Evolutionary conservation across 1,139 yeast genomes (phyloP).

Genomic region (Meyerozyma smithsonii): DNA sequence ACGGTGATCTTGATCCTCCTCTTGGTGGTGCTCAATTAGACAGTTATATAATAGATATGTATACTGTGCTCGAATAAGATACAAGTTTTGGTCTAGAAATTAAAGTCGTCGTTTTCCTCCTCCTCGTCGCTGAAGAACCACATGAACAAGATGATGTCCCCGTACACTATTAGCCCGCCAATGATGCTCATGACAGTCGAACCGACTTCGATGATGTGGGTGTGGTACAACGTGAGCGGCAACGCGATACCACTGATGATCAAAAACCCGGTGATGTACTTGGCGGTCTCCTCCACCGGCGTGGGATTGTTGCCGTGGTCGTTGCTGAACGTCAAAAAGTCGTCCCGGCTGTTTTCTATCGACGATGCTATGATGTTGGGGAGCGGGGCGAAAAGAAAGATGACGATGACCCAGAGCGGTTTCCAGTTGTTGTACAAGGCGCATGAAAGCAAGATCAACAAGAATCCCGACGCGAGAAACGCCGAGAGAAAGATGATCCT

Average conservation of each 20-base stretch:
- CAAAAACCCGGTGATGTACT: slow-evolving; percentile 59
- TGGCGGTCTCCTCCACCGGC: slow-evolving; percentile 54
- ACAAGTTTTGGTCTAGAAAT: slow-evolving; percentile 33
- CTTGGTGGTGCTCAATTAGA: slow-evolving; percentile 52
- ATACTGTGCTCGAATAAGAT: no score
- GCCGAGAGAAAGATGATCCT: slow-evolving; percentile 69
- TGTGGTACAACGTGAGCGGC: slow-evolving; percentile 63
- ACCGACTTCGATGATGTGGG: slow-evolving; percentile 49
- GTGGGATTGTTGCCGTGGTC: slow-evolving; percentile 38
- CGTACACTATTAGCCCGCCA: slow-evolving; percentile 71
- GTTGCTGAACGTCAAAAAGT: slow-evolving; percentile 61
- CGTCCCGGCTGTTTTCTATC: slow-evolving; percentile 44
- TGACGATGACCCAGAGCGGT: slow-evolving; percentile 62
- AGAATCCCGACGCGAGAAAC: slow-evolving; percentile 67
- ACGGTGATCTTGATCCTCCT: slow-evolving; percentile 55
- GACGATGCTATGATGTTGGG: slow-evolving; percentile 52
- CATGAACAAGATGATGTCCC: slow-evolving; percentile 63
- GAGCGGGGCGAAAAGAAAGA: slow-evolving; percentile 66
- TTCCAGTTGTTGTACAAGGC: slow-evolving; percentile 69
- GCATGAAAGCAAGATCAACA: slow-evolving; percentile 67
- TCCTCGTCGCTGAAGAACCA: slow-evolving; percentile 63
- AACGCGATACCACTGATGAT: slow-evolving; percentile 65
- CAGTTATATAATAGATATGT: no score
- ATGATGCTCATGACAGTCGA: slow-evolving; percentile 61
- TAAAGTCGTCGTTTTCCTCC: slow-evolving; percentile 51